Conservation (phyloP, 208 protist genomes). For the Phytomonas sp. region DNA sequence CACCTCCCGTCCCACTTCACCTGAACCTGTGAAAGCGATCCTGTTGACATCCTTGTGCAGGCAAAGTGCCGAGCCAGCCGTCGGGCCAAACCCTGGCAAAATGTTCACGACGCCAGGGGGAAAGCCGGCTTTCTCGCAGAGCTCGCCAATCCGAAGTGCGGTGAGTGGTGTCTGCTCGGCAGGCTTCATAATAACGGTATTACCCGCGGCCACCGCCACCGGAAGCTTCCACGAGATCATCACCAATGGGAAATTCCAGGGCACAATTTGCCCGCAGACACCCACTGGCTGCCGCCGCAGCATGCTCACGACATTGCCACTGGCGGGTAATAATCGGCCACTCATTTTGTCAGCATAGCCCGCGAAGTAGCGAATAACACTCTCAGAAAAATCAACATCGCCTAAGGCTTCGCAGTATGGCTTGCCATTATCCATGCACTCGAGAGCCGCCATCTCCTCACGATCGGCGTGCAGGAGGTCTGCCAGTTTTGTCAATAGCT, state of each 20-base stretch:
- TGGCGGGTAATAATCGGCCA: slow-evolving; percentile 54
- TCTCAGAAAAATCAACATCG: slow-evolving; percentile 49
- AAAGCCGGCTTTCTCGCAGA: slow-evolving; percentile 74
- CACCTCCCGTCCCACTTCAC: slow-evolving; percentile 59
- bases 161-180: slow-evolving; percentile 86
- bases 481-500: slow-evolving; percentile 63
- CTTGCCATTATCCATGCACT: slow-evolving; percentile 89
- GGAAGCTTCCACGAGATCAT: slow-evolving; percentile 85
- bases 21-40: slow-evolving; percentile 87
- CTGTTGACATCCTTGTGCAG: slow-evolving; percentile 82
- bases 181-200: slow-evolving; percentile 84
- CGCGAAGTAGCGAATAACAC: slow-evolving; percentile 83
- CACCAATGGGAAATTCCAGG: slow-evolving; percentile 91
- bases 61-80: slow-evolving; percentile 50
- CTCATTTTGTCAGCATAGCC: slow-evolving; percentile 88
- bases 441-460: slow-evolving; percentile 68
- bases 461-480: slow-evolving; percentile 60
- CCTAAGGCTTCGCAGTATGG: slow-evolving; percentile 33
- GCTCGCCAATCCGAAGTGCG: slow-evolving; percentile 69
- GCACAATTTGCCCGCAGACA: slow-evolving; percentile 79
- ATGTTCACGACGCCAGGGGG: slow-evolving; percentile 86
- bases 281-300: slow-evolving; percentile 80
- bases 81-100: slow-evolving; percentile 71
- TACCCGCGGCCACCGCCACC: slow-evolving; percentile 76
- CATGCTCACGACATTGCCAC: slow-evolving; percentile 51